Base-by-base conservation (phyloP, 1,284 basidiomycete species). In the Ustanciosporium gigantosporum region DNA sequence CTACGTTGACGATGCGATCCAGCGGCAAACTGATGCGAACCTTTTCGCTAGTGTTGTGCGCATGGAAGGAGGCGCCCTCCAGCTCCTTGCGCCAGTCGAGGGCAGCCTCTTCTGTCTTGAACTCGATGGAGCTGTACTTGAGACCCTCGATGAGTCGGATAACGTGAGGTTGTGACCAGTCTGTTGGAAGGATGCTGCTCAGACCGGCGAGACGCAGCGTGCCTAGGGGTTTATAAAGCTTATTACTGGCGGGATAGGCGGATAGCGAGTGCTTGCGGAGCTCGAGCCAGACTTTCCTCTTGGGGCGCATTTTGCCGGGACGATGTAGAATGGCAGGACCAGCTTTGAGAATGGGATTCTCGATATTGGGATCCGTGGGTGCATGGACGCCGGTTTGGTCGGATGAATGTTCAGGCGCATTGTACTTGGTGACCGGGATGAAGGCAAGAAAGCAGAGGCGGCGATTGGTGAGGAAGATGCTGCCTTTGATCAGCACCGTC, bases 371-470 rank as follows among this genome's bases (percentile, higher is more conserved):
- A 36, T 65, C 47, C 14, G 29, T 16, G 2, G 55, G 55, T 0
- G 53, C 46, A 1, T 31, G 23, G 13, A 46, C 17, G 25, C 25
- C 25, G 17, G 31, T 7, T 5, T 20, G 15, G 8, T 16, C 44
- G 19, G 29, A 25, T 3, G 39, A 22, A 2, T 31, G 32, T 14
- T 36, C 32, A 11, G 46, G 35, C 32, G 31, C 2, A 8, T 23
- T 31, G 39, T 22, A 9, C 14, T 47, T 46, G 27, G 40, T 41
- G 15, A 39, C 34, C 19, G 67, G 62, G 5, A 75, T 47, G 35
- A 58, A 60, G 13, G 73, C 73, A 19, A 75, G 38, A 40, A 72
- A 75, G 49, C 61, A 67, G 31, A 75, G 25, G 14, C 71, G 60
- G 34, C 67, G 69, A 27, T 42, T 60, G 27, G 73, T 74, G 25